A percentile compares a stretch with the other conserved stretches of the same genome.
phyloP scores from a whole-genome alignment of 2,329 filamentous ascomycete genomes.

The Fusarium oligoseptatum region DNA sequence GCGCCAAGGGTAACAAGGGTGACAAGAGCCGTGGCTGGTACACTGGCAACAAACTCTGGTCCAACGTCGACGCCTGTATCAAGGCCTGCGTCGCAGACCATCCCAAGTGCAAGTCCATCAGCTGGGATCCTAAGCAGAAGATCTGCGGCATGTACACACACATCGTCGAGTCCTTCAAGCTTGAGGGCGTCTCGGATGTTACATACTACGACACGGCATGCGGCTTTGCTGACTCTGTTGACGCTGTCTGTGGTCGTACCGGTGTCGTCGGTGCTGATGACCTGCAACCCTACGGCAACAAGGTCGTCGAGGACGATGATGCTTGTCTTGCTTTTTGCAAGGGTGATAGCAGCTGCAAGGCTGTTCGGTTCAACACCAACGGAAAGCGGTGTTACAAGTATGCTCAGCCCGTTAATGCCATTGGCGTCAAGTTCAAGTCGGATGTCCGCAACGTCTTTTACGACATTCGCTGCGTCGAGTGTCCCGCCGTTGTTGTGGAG shows the following conservation, averaged over 20 bases:
- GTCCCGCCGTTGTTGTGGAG: background rate
- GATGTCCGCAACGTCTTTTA: background rate
- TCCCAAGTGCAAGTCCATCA: background rate
- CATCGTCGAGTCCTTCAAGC: background rate
- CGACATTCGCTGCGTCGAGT: background rate
- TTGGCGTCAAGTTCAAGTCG: background rate
- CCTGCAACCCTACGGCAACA: background rate
- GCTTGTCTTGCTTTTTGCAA: background rate
- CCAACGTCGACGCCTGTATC: background rate
- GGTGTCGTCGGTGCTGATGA: background rate
- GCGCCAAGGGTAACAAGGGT: background rate
- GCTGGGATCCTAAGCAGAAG: background rate
- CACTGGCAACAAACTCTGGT: background rate
- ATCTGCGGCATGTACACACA: background rate
- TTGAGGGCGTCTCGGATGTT: background rate
- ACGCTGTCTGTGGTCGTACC: background rate
- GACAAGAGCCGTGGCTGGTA: background rate
- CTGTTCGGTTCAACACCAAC: background rate
- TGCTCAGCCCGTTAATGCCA: background rate
- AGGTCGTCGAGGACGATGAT: background rate
- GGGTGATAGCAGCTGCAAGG: background rate
- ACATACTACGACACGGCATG: background rate
- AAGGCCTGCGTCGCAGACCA: background rate
- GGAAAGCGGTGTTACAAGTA: background rate
- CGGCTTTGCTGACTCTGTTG: background rate